Evolutionary conservation across 2,329 filamentous ascomycete species (phyloP).

Genomic region (Chrysoporthe puriensis): DNA sequence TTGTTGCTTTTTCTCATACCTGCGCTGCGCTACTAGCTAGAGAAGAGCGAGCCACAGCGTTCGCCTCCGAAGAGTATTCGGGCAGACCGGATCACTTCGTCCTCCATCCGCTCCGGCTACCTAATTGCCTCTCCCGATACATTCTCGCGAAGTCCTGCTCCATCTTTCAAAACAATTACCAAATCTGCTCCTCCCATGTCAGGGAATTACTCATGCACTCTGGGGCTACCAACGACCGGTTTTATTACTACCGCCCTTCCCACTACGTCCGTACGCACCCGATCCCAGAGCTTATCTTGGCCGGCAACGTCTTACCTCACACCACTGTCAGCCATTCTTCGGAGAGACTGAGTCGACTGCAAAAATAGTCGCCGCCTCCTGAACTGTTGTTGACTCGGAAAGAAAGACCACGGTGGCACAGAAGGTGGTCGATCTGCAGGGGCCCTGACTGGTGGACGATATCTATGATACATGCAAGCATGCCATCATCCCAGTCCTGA

Average conservation of each 20-base stretch:
- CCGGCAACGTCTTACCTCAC: slow-evolving; percentile 13
- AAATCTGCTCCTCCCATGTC: slow-evolving; percentile 1
- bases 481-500: slow-evolving; percentile 22
- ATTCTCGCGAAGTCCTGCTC: slow-evolving; percentile 1
- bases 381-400: slow-evolving; percentile 9
- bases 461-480: slow-evolving; percentile 16
- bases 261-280: slow-evolving; percentile 21
- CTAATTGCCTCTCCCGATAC: slow-evolving; percentile 1
- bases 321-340: slow-evolving; percentile 10
- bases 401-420: slow-evolving; percentile 7
- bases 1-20: not conserved
- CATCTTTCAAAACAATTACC: not conserved
- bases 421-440: slow-evolving; percentile 12
- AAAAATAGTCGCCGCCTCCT: slow-evolving; percentile 9
- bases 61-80: not conserved
- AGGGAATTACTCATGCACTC: slow-evolving; percentile 3
- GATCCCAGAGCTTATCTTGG: slow-evolving; percentile 12
- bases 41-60: not conserved
- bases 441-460: slow-evolving; percentile 1
- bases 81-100: not conserved
- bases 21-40: slow-evolving; percentile 6
- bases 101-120: not conserved
- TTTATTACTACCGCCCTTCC: not conserved
- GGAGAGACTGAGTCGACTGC: slow-evolving; percentile 10
- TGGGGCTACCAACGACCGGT: not conserved